Base-by-base conservation (phyloP, 257 asterid genomes). In the Forsythia viridissima region DNA sequence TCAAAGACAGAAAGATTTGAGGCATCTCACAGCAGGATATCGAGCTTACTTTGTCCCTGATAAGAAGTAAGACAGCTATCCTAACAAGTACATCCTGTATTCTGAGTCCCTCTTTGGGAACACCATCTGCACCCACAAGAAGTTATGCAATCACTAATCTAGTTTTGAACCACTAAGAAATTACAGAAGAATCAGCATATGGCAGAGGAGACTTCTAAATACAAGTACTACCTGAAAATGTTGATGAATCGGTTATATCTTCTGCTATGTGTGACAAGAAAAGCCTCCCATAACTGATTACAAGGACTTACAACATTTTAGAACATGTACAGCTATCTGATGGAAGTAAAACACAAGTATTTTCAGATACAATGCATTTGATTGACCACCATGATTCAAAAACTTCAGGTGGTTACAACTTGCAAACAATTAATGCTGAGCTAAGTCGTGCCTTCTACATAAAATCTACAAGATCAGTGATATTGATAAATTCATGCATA, bases 71-170 rank as follows among this genome's bases (percentile, higher is more conserved):
- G 46, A 87, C 86, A 48, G 93, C 97, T 68, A 90, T 88, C 85
- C 98, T 90, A 72, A 89, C 93, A 77, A 93, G 99, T 43, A 95
- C 97, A 81, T 94, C 99, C 75, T 85, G 89, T 85, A 90, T 90
- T 81, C 98, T 82, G 18, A 94, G 85, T 79, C 99, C 99, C 86
- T 93, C 99, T 89, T 94, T 94, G 44, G 99, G 99, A 69, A 94
- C 99, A 84, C 97, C 97, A 86, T 93, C 99, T 94, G 90, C 89
- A 86, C 79, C 52, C 76, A 80, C 80, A 73, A 73, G 41, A 78
- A 73, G 75, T 41, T 36, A 72, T 6, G 70, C n/a, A 76, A 73
- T 44, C 38, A 66, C 43, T 77, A 83, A 65, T 74, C 76, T 48
- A 51, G 83, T 44, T 79, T 6, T 41, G 43, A 78, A 76, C 82